Base-by-base conservation (phyloP, 169 alveolate species). In the Plasmodium fragile region DNA sequence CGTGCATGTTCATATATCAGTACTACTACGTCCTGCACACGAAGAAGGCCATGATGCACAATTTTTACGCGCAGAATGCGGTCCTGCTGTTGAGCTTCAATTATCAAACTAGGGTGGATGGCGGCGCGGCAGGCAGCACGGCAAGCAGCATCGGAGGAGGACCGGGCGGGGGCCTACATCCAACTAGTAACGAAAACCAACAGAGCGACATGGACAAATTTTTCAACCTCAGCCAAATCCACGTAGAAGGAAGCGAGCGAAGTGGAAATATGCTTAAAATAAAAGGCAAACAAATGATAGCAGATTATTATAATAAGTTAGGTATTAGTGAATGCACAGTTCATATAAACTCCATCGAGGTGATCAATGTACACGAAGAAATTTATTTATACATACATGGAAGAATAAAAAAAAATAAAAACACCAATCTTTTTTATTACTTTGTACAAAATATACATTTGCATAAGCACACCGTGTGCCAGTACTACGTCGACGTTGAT, bases 401-500 rank as follows among this genome's bases (percentile, higher is more conserved):
- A 11, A 89, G 78, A 89, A 89, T 89, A 13, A 89, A 89, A 39
- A 89, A 89, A 89, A 36, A 81, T 8, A 89, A 89, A 89, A 22
- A 13, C 41, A 78, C 87, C 1, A 89, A 89, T 2, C 39, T 78
- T 0, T 89, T 59, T 49, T 70, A 89, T 65, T 78, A 28, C 41
- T 89, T 89, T 65, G 72, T 89, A 13, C 94, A 89, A 28, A 89
- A 89, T 30, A 89, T 89, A 34, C 94, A 79, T 28, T 10, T 89
- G 22, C 94, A 89, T 11, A 89, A 89, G 71, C 78, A 89, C 34
- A 89, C 69, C 43, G 53, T 70, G 3, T 89, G 81, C 39, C 87
- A 89, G 73, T 89, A 89, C 45, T 89, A 89, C 81, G 94, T 89
- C n/a, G 94, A 78, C 45, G 82, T 89, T 0, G 94, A 89, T 49